Percentiles rank a stretch among this genome's conserved stretches.
Evolutionary conservation across 805 yeast genomes (phyloP).

Genomic region (Saturnispora ahearnii): DNA sequence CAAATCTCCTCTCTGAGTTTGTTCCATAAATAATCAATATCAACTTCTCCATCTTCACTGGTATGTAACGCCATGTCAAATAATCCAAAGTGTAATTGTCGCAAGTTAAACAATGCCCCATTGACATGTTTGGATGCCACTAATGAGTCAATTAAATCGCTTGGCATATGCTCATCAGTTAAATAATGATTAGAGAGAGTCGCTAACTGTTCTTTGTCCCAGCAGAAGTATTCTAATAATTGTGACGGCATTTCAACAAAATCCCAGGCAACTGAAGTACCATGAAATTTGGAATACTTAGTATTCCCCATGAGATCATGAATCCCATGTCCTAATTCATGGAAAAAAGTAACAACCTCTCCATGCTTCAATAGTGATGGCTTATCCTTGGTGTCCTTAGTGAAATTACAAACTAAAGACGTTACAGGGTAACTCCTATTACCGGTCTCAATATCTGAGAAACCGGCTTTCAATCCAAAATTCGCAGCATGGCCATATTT

Average conservation of each 20-base stretch:
- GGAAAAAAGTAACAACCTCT: slow-evolving; percentile 80
- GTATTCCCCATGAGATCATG: slow-evolving; percentile 68
- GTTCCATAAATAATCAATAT: slow-evolving; percentile 56
- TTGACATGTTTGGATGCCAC: slow-evolving; percentile 64
- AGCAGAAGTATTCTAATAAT: slow-evolving; percentile 81
- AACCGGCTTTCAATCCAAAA: slow-evolving; percentile 60
- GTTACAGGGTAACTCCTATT: slow-evolving; percentile 56
- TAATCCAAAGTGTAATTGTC: slow-evolving; percentile 71
- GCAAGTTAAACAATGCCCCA: slow-evolving; percentile 59
- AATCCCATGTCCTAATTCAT: slow-evolving; percentile 84
- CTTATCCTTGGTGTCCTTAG: slow-evolving; percentile 58
- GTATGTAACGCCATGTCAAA: slow-evolving; percentile 71
- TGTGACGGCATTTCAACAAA: slow-evolving; percentile 91
- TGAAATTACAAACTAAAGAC: slow-evolving; percentile 76
- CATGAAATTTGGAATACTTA: slow-evolving; percentile 58
- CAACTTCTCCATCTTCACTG: slow-evolving; percentile 35
- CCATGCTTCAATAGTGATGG: slow-evolving; percentile 70
- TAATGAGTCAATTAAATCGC: slow-evolving; percentile 47
- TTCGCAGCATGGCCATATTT: slow-evolving; percentile 88
- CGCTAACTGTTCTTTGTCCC: slow-evolving; percentile 57
- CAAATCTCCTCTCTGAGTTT: slow-evolving; percentile 54
- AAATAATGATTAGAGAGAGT: slow-evolving; percentile 56
- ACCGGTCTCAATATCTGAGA: slow-evolving; percentile 36
- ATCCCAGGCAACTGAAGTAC: slow-evolving; percentile 73
- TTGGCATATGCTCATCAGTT: slow-evolving; percentile 46